Conservation (phyloP, 495 filamentous ascomycete species). For the Neurospora tetrasperma region DNA sequence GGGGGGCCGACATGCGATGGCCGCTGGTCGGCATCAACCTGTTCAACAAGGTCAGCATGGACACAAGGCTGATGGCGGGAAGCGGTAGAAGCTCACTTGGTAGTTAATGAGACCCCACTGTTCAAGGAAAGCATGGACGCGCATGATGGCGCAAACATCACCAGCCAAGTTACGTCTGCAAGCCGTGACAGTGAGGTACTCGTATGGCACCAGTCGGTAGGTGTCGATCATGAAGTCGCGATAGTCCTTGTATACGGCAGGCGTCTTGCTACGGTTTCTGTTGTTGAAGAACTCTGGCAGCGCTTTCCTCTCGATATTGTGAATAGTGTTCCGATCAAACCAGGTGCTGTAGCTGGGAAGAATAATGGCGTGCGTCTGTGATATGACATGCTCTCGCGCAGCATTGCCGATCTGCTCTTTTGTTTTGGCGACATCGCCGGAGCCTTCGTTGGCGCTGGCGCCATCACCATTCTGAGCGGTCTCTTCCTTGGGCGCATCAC, state of each 20-base stretch:
- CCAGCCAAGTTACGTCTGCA: constrained; percentile 91
- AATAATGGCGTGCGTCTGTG: constrained; percentile 88
- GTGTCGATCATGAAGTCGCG: constrained; percentile 99
- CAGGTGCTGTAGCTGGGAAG: constrained; percentile 92
- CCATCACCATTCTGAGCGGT: constrained; percentile 39
- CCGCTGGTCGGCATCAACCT: constrained; percentile 93
- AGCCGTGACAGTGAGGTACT: constrained; percentile 97
- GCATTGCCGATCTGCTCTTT: constrained; percentile 77
- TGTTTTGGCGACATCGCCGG: constrained; percentile 37
- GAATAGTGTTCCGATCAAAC: constrained; percentile 95
- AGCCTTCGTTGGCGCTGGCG: constrained; percentile 26
- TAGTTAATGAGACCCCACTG: constrained; percentile 99
- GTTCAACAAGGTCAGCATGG: constrained; percentile 15
- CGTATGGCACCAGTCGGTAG: constrained; percentile 86
- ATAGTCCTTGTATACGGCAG: constrained; percentile 96
- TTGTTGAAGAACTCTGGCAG: constrained; percentile 97
- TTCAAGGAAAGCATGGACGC: constrained; percentile 95
- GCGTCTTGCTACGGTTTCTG: constrained; percentile 94
- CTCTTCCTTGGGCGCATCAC: constrained; percentile 52
- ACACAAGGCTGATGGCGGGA: neutral
- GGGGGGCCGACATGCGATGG: constrained; percentile 94
- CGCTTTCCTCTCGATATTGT: constrained; percentile 80
- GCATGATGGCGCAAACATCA: constrained; percentile 98
- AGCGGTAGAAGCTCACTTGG: constrained; percentile 51
- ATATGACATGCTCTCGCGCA: constrained; percentile 80